Evolutionary conservation across 768 basidiomycete species (phyloP).

Genomic region (Calvatia gigantea): DNA sequence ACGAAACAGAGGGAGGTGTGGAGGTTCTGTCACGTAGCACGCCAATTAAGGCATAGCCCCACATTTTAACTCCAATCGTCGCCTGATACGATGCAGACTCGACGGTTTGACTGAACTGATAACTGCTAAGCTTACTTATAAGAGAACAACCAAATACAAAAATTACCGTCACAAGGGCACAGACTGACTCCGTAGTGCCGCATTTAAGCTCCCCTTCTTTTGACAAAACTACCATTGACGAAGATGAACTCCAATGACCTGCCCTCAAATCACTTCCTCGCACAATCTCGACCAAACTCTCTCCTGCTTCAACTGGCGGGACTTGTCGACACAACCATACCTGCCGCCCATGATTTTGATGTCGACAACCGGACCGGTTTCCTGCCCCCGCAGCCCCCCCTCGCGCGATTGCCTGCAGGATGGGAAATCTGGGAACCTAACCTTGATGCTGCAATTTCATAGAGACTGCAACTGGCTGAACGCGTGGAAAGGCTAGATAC

Average conservation of each 20-base stretch:
- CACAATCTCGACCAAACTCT: constrained; percentile 28
- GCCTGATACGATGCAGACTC: no score
- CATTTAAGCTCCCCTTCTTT: not conserved
- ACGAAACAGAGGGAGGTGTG: no score
- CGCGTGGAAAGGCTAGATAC: constrained; percentile 34
- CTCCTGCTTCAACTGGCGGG: constrained; percentile 22
- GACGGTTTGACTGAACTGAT: constrained; percentile 2
- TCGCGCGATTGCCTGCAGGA: constrained; percentile 54
- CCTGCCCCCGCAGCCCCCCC: constrained; percentile 75
- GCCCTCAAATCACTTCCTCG: constrained; percentile 26
- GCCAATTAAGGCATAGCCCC: no score
- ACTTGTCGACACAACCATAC: constrained; percentile 39
- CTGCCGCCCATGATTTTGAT: constrained; percentile 85
- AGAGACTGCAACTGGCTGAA: constrained; percentile 52
- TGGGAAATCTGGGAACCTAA: constrained; percentile 80
- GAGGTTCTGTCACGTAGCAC: no score
- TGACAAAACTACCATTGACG: not conserved
- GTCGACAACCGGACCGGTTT: constrained; percentile 91
- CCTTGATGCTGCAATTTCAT: constrained; percentile 45
- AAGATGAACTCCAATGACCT: constrained; percentile 1
- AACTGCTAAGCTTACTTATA: no score
- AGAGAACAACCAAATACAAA: not conserved
- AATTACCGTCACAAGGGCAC: no score
- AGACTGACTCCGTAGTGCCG: no score
- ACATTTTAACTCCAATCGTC: no score